phyloP scores from a whole-genome alignment of 2,329 filamentous ascomycete genomes.

The Cadophora sp. region DNA sequence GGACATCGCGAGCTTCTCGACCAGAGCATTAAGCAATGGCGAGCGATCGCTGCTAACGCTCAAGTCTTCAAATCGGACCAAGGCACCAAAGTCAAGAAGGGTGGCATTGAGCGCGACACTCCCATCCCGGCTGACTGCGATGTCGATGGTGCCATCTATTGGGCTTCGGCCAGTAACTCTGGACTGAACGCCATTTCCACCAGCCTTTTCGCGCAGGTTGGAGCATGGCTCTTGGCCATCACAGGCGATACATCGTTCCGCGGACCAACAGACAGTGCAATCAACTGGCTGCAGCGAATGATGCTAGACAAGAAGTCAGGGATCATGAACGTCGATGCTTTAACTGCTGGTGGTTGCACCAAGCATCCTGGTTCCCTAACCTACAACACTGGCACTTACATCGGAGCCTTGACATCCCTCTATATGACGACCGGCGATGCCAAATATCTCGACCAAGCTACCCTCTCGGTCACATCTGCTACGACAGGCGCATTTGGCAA shows the following conservation, averaged over 20 bases:
- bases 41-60: conserved; percentile 25
- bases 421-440: conserved; percentile 25
- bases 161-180: conserved; percentile 18
- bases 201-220: conserved; percentile 25
- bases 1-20: conserved; percentile 15
- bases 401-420: conserved; percentile 27
- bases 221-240: conserved; percentile 25
- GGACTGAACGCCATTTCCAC: conserved; percentile 31
- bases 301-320: conserved; percentile 24
- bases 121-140: conserved; percentile 24
- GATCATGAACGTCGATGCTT: conserved; percentile 24
- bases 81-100: conserved; percentile 24
- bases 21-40: conserved; percentile 26
- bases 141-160: conserved; percentile 31
- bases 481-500: conserved; percentile 17
- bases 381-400: conserved; percentile 33
- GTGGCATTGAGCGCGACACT: conserved; percentile 20
- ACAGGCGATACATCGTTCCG: conserved; percentile 22
- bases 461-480: conserved; percentile 11
- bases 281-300: conserved; percentile 26
- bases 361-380: conserved; percentile 21
- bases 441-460: conserved; percentile 24
- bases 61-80: conserved; percentile 24
- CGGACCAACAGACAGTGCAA: conserved; percentile 15
- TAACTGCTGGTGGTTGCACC: conserved; percentile 18